These are phyloP conservation scores for Leccinum insolens DNA, from an alignment of 1,284 basidiomycete genomes.

Conservation along the genomic window DNA sequence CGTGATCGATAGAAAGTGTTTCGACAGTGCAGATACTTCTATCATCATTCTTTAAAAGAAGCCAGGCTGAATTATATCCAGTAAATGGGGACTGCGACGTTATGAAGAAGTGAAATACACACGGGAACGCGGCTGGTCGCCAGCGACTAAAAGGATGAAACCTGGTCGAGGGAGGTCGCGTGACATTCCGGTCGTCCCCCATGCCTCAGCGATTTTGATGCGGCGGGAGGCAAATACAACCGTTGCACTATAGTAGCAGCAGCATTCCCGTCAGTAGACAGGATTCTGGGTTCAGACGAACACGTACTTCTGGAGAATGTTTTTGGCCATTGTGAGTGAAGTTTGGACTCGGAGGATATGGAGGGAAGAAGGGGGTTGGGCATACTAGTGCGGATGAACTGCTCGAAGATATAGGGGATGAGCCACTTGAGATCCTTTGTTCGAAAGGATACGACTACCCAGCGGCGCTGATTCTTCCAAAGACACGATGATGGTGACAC, in stretches of 20 bases:
- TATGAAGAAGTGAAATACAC: neutral
- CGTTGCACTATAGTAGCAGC: neutral
- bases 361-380: neutral
- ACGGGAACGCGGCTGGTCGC: neutral
- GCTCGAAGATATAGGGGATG: neutral
- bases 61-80: neutral
- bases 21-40: neutral
- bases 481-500: too few species aligned
- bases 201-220: neutral
- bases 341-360: neutral
- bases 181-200: neutral
- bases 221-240: neutral
- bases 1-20: neutral
- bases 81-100: neutral
- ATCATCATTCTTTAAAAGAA: neutral
- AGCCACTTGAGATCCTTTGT: neutral
- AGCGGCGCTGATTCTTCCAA: too few species aligned
- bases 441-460: too few species aligned
- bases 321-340: neutral
- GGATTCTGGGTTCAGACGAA: neutral
- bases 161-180: neutral
- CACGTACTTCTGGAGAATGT: neutral
- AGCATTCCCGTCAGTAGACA: neutral
- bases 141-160: neutral
- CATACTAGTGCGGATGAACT: neutral